Percentiles rank a stretch among this genome's conserved stretches.
Evolutionary conservation across 2,329 filamentous ascomycete species (phyloP).

Genomic region (Pyrenochaeta sp.): DNA sequence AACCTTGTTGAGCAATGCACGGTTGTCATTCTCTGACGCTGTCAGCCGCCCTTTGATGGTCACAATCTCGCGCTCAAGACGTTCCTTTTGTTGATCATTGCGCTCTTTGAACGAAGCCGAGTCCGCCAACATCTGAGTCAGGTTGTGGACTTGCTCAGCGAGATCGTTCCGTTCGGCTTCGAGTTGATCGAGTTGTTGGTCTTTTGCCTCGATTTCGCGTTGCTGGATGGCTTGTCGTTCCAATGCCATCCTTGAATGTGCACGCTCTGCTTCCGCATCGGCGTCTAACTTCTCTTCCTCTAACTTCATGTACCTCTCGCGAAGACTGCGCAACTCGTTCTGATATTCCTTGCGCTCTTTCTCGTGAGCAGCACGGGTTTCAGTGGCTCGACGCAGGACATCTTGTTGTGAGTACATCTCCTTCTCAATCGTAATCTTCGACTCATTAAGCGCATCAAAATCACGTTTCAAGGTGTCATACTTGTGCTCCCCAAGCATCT

Average conservation of each 20-base stretch:
- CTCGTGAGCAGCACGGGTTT: slow-evolving; percentile 81
- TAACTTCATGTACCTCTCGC: slow-evolving; percentile 82
- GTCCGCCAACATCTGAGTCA: slow-evolving; percentile 87
- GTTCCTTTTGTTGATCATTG: slow-evolving; percentile 93
- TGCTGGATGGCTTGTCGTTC: slow-evolving; percentile 81
- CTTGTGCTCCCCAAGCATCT: slow-evolving; percentile 89
- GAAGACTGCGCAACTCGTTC: slow-evolving; percentile 80
- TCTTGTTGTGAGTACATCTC: slow-evolving; percentile 97
- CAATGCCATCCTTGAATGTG: slow-evolving; percentile 77
- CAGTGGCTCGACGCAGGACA: slow-evolving; percentile 82
- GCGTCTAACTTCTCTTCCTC: slow-evolving; percentile 87
- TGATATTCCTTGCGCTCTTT: slow-evolving; percentile 90
- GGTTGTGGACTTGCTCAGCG: slow-evolving; percentile 79
- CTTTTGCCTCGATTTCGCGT: slow-evolving; percentile 81
- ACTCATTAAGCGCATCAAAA: slow-evolving; percentile 85
- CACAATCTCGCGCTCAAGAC: slow-evolving; percentile 87
- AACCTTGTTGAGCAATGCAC: slow-evolving; percentile 92
- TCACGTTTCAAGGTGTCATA: slow-evolving; percentile 83
- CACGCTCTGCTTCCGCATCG: slow-evolving; percentile 81
- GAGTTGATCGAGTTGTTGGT: slow-evolving; percentile 78
- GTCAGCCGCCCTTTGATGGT: slow-evolving; percentile 89
- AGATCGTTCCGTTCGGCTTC: slow-evolving; percentile 81
- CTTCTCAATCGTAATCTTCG: slow-evolving; percentile 97
- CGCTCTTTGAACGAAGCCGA: slow-evolving; percentile 89
- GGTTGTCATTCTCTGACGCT: slow-evolving; percentile 96